Evolutionary conservation across 2,329 filamentous ascomycete genomes (phyloP).

Genomic region (Pseudocercospora crystallina): DNA sequence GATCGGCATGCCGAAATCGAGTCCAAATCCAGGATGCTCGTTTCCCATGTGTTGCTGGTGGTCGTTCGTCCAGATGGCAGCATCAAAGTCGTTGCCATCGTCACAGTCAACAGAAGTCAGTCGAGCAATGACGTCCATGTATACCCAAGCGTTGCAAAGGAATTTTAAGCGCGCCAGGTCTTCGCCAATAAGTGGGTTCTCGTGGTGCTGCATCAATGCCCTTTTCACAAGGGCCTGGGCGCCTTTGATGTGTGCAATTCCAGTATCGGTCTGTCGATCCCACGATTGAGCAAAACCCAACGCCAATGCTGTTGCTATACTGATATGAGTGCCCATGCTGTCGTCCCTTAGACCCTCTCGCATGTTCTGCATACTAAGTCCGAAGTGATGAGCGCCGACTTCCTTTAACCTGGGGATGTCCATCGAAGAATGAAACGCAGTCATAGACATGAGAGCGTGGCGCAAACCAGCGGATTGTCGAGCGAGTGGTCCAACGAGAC

Average conservation of each 20-base stretch:
- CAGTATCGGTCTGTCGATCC: slow-evolving; percentile 68
- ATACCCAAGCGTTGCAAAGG: slow-evolving; percentile 70
- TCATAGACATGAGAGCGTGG: slow-evolving; percentile 68
- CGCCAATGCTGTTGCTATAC: slow-evolving; percentile 68
- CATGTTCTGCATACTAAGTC: slow-evolving; percentile 60
- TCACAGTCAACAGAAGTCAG: slow-evolving; percentile 63
- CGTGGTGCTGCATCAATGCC: slow-evolving; percentile 53
- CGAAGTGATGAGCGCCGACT: slow-evolving; percentile 68
- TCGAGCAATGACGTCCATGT: slow-evolving; percentile 71
- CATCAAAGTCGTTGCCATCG: slow-evolving; percentile 56
- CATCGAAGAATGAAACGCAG: slow-evolving; percentile 65
- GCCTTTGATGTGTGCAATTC: slow-evolving; percentile 67
- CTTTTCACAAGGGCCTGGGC: slow-evolving; percentile 64
- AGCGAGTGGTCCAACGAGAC: slow-evolving; percentile 67
- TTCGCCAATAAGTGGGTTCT: slow-evolving; percentile 41
- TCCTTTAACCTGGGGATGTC: slow-evolving; percentile 58
- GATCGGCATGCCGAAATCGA: slow-evolving; percentile 38
- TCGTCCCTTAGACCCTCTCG: slow-evolving; percentile 55
- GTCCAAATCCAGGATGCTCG: slow-evolving; percentile 35
- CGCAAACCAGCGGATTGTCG: slow-evolving; percentile 64
- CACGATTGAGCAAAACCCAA: slow-evolving; percentile 70
- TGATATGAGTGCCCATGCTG: slow-evolving; percentile 63
- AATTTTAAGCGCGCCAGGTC: slow-evolving; percentile 61
- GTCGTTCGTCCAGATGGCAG: slow-evolving; percentile 34
- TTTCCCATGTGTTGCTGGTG: slow-evolving; percentile 9